Evolutionary conservation across 2,329 filamentous ascomycete genomes (phyloP), one percentile per base, ranked within the genome.

Genomic region (Zarea fungicola): DNA sequence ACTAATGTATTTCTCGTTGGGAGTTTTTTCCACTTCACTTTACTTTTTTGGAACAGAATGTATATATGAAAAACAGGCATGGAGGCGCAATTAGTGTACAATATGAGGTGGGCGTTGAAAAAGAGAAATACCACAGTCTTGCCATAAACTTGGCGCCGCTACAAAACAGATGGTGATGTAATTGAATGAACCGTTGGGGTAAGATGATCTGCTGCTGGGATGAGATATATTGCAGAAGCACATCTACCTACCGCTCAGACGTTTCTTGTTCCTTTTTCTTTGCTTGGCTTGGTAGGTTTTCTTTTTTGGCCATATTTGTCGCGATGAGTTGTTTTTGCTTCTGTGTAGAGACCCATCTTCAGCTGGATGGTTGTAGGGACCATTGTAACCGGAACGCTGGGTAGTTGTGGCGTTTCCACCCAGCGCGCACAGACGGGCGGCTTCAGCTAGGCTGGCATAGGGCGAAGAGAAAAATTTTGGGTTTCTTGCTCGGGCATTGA

Each of bases 281-380:
- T 32, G 10, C 6, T 43, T 23, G 13, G 13, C 34, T n/a, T n/a
- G n/a, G n/a, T n/a, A n/a, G n/a, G n/a, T 34, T 32, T 34, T 42
- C 18, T 42, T 32, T 23, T 14, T 23, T 32, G 9, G 18, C 10
- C 39, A 10, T 29, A 13, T 19, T 21, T 23, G 18, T 11, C 22
- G 22, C 14, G 5, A 31, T 42, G 18, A n/a, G n/a, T n/a, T n/a
- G n/a, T n/a, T n/a, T 23, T 44, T 44, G 42, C 42, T 44, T 44
- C 29, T 44, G 42, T 22, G n/a, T n/a, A n/a, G n/a, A n/a, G n/a
- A n/a, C n/a, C n/a, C n/a, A n/a, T n/a, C n/a, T n/a, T n/a, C n/a
- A n/a, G n/a, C n/a, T n/a, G n/a, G n/a, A n/a, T n/a, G n/a, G n/a
- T n/a, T n/a, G n/a, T n/a, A n/a, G n/a, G n/a, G n/a, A n/a, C n/a